Conservation (phyloP, 352 stramenopile genomes). For the Halophytophthora batemanensis region DNA sequence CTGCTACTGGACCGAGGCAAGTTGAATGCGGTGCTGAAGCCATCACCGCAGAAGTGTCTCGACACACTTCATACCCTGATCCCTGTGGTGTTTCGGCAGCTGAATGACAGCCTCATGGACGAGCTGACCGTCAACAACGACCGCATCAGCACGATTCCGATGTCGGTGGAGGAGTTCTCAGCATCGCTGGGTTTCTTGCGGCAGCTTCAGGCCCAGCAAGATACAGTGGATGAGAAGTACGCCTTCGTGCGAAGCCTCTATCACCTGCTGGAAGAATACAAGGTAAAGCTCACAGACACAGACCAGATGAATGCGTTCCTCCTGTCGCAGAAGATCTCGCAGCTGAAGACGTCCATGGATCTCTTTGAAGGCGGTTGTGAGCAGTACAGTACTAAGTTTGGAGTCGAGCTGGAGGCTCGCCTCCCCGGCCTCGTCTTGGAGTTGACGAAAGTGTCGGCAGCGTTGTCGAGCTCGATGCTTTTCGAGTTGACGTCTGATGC, state of each 20-base stretch:
- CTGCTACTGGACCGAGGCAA: slow-evolving; percentile 57
- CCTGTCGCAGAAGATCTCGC: slow-evolving; percentile 66
- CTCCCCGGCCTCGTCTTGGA: slow-evolving; percentile 39
- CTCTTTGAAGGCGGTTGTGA: slow-evolving; percentile 69
- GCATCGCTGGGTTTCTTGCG: slow-evolving; percentile 54
- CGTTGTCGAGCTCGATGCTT: slow-evolving; percentile 33
- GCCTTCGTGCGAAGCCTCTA: slow-evolving; percentile 51
- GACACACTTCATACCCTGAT: slow-evolving; percentile 54
- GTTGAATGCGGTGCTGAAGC: slow-evolving; percentile 60
- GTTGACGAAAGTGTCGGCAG: slow-evolving; percentile 27
- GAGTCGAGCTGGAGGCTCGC: slow-evolving; percentile 60
- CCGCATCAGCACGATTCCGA: slow-evolving; percentile 65
- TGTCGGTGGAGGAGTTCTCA: slow-evolving; percentile 68
- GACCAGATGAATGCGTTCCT: slow-evolving; percentile 78
- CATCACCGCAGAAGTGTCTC: slow-evolving; percentile 61
- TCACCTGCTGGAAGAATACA: slow-evolving; percentile 65
- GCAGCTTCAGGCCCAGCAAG: slow-evolving; percentile 45
- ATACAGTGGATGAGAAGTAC: slow-evolving; percentile 55
- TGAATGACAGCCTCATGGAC: slow-evolving; percentile 56
- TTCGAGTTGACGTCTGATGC: slow-evolving; percentile 52
- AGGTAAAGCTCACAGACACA: slow-evolving; percentile 56
- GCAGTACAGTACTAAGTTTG: slow-evolving; percentile 75
- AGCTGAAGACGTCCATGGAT: slow-evolving; percentile 75
- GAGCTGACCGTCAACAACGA: slow-evolving; percentile 59
- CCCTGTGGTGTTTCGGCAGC: slow-evolving; percentile 52